Conservation (phyloP, 805 yeast species). For the Cyberlindnera euphorbiae region DNA sequence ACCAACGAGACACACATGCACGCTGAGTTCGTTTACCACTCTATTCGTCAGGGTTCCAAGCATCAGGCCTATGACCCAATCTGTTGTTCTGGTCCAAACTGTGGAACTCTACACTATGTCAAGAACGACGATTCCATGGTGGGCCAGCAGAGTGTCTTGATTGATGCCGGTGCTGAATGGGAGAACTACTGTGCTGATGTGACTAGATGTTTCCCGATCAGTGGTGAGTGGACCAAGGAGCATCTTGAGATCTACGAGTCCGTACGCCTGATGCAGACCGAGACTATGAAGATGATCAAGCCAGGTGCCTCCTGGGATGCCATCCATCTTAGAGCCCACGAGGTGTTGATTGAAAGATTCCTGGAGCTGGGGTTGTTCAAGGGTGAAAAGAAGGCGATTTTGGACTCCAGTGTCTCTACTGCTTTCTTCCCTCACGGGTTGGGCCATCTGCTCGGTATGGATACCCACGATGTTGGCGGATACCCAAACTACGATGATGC, state of each 20-base stretch:
- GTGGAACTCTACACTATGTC: conserved; percentile 87
- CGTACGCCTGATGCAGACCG: conserved; percentile 78
- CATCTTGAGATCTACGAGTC: conserved; percentile 76
- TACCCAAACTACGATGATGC: conserved; percentile 79
- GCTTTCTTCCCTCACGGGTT: conserved; percentile 93
- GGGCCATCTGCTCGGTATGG: conserved; percentile 92
- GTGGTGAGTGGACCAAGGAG: conserved; percentile 86
- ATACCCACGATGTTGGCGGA: conserved; percentile 96
- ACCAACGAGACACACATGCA: conserved; percentile 86
- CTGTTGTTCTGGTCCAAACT: conserved; percentile 88
- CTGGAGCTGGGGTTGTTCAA: conserved; percentile 72
- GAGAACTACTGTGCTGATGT: conserved; percentile 88
- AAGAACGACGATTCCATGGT: conserved; percentile 66
- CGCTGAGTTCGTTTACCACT: conserved; percentile 92
- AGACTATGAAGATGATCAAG: conserved; percentile 63
- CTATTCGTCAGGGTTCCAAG: conserved; percentile 90
- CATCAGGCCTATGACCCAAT: conserved; percentile 89
- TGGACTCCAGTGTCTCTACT: conserved; percentile 63
- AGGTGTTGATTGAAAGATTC: conserved; percentile 66
- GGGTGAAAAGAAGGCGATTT: conserved; percentile 58
- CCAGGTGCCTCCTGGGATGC: conserved; percentile 89
- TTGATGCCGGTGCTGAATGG: conserved; percentile 99
- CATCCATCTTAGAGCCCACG: conserved; percentile 76
- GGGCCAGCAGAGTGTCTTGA: conserved; percentile 61
- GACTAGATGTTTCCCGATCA: conserved; percentile 90